A percentile compares a stretch with the other conserved stretches of the same genome.
Conservation (phyloP, 192 early-diverging fungal species). For the Obelidium mucronatum region DNA sequence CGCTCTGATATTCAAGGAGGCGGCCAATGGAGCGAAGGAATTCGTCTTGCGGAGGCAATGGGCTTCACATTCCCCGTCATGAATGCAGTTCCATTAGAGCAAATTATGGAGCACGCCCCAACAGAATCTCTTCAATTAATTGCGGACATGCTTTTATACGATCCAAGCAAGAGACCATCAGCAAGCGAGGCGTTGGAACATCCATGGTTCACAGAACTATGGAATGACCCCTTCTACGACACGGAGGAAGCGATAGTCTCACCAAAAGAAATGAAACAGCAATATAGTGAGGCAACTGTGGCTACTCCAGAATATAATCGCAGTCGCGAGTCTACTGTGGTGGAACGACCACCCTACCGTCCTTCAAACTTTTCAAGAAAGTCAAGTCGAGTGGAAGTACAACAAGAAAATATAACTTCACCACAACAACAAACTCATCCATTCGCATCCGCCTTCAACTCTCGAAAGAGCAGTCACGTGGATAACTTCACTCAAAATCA, state of each 20-base stretch:
- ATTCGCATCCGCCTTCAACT: background rate
- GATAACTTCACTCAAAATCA: background rate
- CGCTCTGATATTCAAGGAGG: conserved; percentile 25
- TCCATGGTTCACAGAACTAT: conserved; percentile 64
- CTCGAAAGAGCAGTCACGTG: no score
- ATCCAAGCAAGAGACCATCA: conserved; percentile 76
- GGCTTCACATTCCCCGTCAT: conserved; percentile 38
- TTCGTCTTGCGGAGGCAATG: conserved; percentile 37
- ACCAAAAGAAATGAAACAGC: background rate
- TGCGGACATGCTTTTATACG: conserved; percentile 75
- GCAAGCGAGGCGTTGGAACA: conserved; percentile 72
- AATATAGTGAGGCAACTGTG: background rate
- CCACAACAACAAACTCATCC: no score
- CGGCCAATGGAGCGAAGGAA: conserved; percentile 37
- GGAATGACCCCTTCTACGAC: conserved; percentile 4
- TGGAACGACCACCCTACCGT: background rate
- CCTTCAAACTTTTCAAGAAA: background rate
- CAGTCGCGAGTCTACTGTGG: background rate
- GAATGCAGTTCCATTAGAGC: conserved; percentile 27
- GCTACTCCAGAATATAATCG: background rate
- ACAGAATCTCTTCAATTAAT: conserved; percentile 58
- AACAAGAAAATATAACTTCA: background rate
- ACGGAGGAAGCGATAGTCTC: no score
- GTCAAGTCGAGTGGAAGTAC: background rate
- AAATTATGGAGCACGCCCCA: conserved; percentile 7